Conservation (phyloP, 352 stramenopile genomes). For the Pythium rhizo-oryzae region DNA sequence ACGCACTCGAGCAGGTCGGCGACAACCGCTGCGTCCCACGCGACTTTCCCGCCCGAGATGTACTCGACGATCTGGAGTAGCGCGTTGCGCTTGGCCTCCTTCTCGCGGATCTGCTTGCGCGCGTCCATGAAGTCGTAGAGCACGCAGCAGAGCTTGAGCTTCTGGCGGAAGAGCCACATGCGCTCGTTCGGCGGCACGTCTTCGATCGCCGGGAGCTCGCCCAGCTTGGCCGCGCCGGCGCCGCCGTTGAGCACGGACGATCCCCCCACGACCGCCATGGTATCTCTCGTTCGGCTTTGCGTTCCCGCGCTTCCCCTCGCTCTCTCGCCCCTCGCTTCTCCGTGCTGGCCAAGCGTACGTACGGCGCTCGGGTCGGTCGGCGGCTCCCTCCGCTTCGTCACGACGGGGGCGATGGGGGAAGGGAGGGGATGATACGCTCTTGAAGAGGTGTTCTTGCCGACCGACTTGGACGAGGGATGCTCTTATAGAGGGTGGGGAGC, state of each 20-base stretch:
- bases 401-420: background rate
- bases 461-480: background rate
- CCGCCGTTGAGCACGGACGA: slow-evolving; percentile 9
- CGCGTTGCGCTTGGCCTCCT: slow-evolving; percentile 94
- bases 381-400: background rate
- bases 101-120: slow-evolving; percentile 64
- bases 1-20: slow-evolving; percentile 75
- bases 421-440: slow-evolving; percentile 1
- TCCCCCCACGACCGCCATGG: background rate
- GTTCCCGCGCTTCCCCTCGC: background rate
- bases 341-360: background rate
- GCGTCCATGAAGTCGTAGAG: slow-evolving; percentile 65
- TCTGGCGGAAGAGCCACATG: slow-evolving; percentile 70
- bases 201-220: slow-evolving; percentile 56
- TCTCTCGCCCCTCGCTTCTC: too few species aligned
- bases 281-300: too few species aligned
- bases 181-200: slow-evolving; percentile 54
- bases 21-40: slow-evolving; percentile 51
- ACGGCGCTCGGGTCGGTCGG: too few species aligned
- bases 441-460: background rate
- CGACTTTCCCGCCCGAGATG: slow-evolving; percentile 87
- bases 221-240: slow-evolving; percentile 53
- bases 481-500: background rate
- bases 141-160: slow-evolving; percentile 61
- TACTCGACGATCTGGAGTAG: slow-evolving; percentile 98